Base-by-base conservation (phyloP, 768 basidiomycete species). In the Cantharellus anzutake region DNA sequence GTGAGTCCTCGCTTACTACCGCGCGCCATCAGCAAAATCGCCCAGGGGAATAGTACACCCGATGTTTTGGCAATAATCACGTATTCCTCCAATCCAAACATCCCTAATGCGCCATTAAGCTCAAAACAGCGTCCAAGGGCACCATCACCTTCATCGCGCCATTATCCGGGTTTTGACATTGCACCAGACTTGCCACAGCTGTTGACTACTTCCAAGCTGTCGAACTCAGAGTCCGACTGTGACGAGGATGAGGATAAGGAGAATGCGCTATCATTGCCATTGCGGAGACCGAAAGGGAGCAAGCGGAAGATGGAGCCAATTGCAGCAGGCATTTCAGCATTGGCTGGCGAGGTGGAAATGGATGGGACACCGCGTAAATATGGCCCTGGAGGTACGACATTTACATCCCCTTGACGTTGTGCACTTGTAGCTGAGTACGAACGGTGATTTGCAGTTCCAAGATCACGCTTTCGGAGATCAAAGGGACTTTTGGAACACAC, bases 141-240 rank as follows among this genome's bases (percentile, higher is more conserved):
- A 11, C 44, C 44, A 48, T 48, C 44, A 48, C 52, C 44, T 20
- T 11, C 44, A 11, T 55, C 52, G 11, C 14, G 14, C 14, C 52
- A 55, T 37, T 55, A 55, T 37, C 52, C 52, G 11, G 52, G 52
- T 11, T 55, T 55, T 55, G 52, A 55, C 34, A 55, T 55, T 48
- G 44, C 44, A 29, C 44, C 11, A 11, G 44, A 48, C 29, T 29
- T 29, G 44, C 44, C 44, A 29, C 20, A 29, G 20, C 20, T 29
- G 20, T 29, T 29, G 20, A 29, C 20, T 29, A 48, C 44, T 29
- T 48, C 44, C 44, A 29, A 11, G 44, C 11, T 29, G 11, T 11
- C 44, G 11, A 29, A 48, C 44, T 48, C 44, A 29, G 11, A 48
- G 29, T 11, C 11, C 29, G 44, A 48, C 11, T 11, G 29, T 48